Conservation (phyloP, 768 basidiomycete genomes). For the Russula griseocarnosa region DNA sequence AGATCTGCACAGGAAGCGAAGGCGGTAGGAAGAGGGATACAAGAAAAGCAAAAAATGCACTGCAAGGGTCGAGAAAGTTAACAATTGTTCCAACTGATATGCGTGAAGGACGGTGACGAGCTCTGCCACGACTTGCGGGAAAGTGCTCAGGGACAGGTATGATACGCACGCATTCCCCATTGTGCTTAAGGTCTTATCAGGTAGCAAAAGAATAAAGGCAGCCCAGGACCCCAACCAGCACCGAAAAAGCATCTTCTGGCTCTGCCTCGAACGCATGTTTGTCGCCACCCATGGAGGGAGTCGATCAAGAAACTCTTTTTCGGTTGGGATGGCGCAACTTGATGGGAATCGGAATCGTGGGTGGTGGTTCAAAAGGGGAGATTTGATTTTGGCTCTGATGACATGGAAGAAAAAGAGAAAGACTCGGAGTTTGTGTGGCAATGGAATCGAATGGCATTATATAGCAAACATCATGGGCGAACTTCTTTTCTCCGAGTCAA, state of each 20-base stretch:
- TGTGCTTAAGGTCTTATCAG: conserved; percentile 37
- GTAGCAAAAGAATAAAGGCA: conserved; percentile 40
- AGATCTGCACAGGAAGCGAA: conserved; percentile 46
- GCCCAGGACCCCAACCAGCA: conserved; percentile 43
- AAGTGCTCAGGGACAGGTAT: too few relatives aligned
- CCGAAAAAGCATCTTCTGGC: conserved; percentile 40
- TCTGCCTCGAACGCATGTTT: conserved; percentile 37
- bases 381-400: conserved; percentile 13
- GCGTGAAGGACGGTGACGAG: neutral
- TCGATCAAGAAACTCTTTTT: conserved; percentile 26
- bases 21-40: conserved; percentile 47
- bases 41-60: conserved; percentile 46
- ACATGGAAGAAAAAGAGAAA: conserved; percentile 5
- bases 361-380: conserved; percentile 1
- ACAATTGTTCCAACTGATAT: neutral
- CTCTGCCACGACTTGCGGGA: too few relatives aligned
- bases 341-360: conserved; percentile 1
- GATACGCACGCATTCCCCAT: conserved; percentile 42
- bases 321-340: neutral
- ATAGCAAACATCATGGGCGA: too few relatives aligned
- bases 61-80: conserved; percentile 22
- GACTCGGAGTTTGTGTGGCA: neutral
- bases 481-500: too few relatives aligned
- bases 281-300: conserved; percentile 41
- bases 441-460: too few relatives aligned